These are phyloP conservation scores for Gossypium rotundifolium DNA, from an alignment of 345 rosid genomes.

Conservation along the genomic window DNA sequence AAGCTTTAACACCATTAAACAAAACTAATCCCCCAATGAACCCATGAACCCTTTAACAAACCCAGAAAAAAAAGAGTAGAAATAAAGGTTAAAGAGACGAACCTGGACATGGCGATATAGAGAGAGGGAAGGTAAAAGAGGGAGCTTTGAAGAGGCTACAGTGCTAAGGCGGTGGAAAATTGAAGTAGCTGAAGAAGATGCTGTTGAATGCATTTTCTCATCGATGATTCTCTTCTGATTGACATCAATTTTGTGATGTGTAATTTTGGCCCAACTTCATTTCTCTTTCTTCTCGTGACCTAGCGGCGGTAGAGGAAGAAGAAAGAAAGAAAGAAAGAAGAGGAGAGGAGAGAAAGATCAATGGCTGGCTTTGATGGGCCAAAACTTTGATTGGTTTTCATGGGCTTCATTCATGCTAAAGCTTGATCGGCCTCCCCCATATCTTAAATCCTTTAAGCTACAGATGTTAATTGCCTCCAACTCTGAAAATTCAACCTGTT, in stretches of 20 bases:
- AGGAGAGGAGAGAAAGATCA: neutral
- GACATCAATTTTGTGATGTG: neutral
- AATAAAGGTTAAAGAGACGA: neutral
- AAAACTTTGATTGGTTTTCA: neutral
- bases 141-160: neutral
- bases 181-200: neutral
- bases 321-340: neutral
- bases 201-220: conserved; percentile 45
- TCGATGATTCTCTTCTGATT: neutral
- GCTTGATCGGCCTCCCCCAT: neutral
- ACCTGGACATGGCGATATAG: conserved; percentile 60
- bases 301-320: neutral
- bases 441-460: too few relatives aligned
- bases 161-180: neutral
- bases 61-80: neutral
- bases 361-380: neutral
- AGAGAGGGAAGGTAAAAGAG: neutral
- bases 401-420: neutral
- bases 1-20: neutral
- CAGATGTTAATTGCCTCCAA: too few relatives aligned
- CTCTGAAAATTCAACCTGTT: too few relatives aligned
- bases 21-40: neutral
- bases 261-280: neutral
- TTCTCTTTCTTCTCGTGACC: neutral
- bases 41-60: too few relatives aligned